Evolutionary conservation across 371 early-diverging fungal genomes (phyloP).

Genomic region (Mucor saturninus): DNA sequence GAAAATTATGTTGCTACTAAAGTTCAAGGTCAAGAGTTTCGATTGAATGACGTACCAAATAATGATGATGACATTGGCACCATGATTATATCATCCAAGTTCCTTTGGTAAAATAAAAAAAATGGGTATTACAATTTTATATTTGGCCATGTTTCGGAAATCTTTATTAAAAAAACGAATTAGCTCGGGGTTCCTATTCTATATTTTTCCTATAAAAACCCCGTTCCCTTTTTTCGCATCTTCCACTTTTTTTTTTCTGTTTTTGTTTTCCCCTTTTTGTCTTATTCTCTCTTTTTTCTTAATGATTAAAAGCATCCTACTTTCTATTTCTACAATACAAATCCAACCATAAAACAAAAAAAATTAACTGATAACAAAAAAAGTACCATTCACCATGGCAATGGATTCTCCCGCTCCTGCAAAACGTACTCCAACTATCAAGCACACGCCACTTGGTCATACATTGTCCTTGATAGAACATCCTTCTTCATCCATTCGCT

Average conservation of each 20-base stretch:
- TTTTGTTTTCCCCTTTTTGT: neutral
- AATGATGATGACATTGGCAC: constrained; percentile 1
- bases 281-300: neutral
- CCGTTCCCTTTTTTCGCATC: neutral
- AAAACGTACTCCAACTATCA: neutral
- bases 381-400: constrained; percentile 5
- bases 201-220: neutral
- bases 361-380: neutral
- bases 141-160: constrained; percentile 11
- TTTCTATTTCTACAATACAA: neutral
- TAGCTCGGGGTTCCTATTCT: neutral
- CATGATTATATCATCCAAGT: constrained; percentile 21
- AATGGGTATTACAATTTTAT: neutral
- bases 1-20: constrained; percentile 15
- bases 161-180: constrained; percentile 5
- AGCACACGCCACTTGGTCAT: constrained; percentile 51
- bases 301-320: neutral
- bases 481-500: constrained; percentile 55
- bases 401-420: constrained; percentile 1
- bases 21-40: neutral
- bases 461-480: constrained; percentile 59
- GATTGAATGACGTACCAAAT: neutral
- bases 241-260: neutral
- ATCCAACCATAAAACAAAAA: neutral
- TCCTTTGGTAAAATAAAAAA: constrained; percentile 23